phyloP scores from a whole-genome alignment of 2,329 filamentous ascomycete species.

The Fusarium sp. region DNA sequence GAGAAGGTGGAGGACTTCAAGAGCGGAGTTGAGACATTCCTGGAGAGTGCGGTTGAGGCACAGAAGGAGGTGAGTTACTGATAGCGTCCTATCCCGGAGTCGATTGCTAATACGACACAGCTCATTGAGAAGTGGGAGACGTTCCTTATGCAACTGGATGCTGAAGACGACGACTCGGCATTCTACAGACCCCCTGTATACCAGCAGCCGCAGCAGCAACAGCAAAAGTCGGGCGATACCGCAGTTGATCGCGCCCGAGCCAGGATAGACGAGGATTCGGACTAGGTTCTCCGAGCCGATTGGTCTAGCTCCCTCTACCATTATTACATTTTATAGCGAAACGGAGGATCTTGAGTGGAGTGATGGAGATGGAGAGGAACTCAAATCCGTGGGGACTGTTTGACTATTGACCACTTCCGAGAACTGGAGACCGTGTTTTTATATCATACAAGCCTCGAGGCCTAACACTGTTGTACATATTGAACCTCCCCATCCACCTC shows the following conservation, averaged over 20 bases:
- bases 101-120: constrained; percentile 52
- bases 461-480: constrained; percentile 51
- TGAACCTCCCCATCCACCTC: constrained; percentile 41
- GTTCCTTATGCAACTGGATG: constrained; percentile 94
- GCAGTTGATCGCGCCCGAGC: constrained; percentile 70
- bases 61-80: constrained; percentile 87
- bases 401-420: constrained; percentile 37
- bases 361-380: constrained; percentile 18
- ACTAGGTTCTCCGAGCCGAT: constrained; percentile 52
- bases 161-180: constrained; percentile 84
- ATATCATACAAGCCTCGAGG: constrained; percentile 52
- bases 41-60: constrained; percentile 96
- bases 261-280: constrained; percentile 70
- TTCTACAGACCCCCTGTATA: constrained; percentile 75
- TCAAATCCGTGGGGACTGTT: constrained; percentile 27
- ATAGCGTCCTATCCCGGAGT: too few relatives aligned
- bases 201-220: constrained; percentile 56
- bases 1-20: constrained; percentile 99
- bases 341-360: background rate
- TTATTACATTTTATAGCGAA: constrained; percentile 27
- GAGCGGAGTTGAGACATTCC: constrained; percentile 95
- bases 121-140: constrained; percentile 96
- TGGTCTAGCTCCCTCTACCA: constrained; percentile 21
- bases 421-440: constrained; percentile 46
- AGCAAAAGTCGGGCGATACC: constrained; percentile 67